Percentiles rank a stretch among this genome's conserved stretches.
These are phyloP conservation scores for Coffea humblotiana DNA, from an alignment of 305 asterid species.

Conservation along the genomic window DNA sequence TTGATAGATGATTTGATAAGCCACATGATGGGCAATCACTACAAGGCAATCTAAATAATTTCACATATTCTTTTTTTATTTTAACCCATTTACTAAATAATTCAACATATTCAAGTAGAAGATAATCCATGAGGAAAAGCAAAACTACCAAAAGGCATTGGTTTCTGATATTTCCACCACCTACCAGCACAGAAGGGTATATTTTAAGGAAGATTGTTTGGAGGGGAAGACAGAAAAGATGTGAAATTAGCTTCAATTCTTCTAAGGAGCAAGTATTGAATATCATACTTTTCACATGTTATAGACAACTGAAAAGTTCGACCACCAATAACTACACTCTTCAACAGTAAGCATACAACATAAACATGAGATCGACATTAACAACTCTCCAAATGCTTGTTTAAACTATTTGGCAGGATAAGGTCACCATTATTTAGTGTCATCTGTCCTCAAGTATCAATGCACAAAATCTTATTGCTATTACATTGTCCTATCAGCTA, in stretches of 20 bases:
- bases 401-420: not conserved
- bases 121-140: not conserved
- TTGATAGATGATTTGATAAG: too few relatives aligned
- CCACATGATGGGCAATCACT: not conserved
- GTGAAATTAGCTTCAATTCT: not conserved
- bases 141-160: not conserved
- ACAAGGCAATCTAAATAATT: not conserved
- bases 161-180: not conserved
- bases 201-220: not conserved
- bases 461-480: too few relatives aligned
- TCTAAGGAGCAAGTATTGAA: too few relatives aligned
- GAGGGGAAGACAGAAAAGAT: not conserved
- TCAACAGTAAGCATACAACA: not conserved
- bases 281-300: not conserved
- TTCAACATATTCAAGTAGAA: not conserved
- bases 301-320: not conserved
- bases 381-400: not conserved
- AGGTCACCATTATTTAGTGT: not conserved
- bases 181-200: not conserved
- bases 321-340: not conserved
- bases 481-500: not conserved
- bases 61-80: not conserved
- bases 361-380: not conserved
- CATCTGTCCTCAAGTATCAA: not conserved
- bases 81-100: too few relatives aligned